Evolutionary conservation across 1,284 basidiomycete species (phyloP), one percentile per base, ranked within the genome.

Genomic region (Moesziomyces antarcticus): DNA sequence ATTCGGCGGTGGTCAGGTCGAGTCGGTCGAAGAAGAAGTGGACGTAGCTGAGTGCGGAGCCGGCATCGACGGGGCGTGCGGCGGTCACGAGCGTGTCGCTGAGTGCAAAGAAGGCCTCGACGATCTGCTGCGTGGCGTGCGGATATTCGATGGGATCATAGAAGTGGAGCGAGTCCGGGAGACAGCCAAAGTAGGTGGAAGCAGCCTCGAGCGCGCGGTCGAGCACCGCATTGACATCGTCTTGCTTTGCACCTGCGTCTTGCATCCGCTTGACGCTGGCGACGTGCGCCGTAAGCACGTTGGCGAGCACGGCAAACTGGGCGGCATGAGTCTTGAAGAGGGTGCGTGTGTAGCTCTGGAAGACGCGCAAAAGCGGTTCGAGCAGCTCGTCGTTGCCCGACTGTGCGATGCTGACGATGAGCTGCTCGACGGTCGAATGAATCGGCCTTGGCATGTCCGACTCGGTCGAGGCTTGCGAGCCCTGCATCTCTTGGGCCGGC

Each of bases 241-340:
- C 47, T 18, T 56, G 48, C n/a, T 62, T 52, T n/a, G 67, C 52
- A n/a, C 61, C 55, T 18, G 72, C 41, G 42, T 62, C 58, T 13
- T 50, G 16, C 5, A 75, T 54, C 13, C 72, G 72, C 21, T 72
- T 51, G 16, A 59, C 65, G 16, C 40, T 43, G n/a, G 69, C 78
- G n/a, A 67, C 63, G 25, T 65, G 66, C 45, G 68, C 66, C 1
- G 78, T 50, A 40, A 84, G 40, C 45, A 69, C 55, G 20, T 54
- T 20, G 10, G 37, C 27, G 2, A 69, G 44, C 9, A 42, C 13
- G 14, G 24, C 43, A 16, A 70, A 40, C n/a, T 52, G 6, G 16
- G 62, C 53, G 6, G 42, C 33, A 21, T 14, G 21, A 3, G 37
- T 16, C 4, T 9, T 7, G 14, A 48, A 25, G 33, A 37, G 35